Evolutionary conservation across 106 monocot species (phyloP).

Genomic region (Dioscorea alata): DNA sequence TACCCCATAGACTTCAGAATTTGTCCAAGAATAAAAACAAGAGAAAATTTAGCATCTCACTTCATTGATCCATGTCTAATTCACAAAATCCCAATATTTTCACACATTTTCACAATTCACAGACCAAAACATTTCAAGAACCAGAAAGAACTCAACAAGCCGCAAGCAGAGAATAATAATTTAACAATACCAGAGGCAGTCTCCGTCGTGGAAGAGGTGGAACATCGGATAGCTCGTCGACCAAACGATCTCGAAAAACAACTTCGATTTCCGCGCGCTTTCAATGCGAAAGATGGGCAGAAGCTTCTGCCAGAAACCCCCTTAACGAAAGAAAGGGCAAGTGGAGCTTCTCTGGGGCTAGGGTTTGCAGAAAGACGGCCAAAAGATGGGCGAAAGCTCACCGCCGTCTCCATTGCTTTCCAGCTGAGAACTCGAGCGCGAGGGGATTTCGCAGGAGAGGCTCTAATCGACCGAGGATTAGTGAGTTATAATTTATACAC

Average conservation of each 20-base stretch:
- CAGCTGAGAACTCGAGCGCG: conserved; percentile 4
- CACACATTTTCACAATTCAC: no score
- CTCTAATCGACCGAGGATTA: conserved; percentile 1
- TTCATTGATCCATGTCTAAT: no score
- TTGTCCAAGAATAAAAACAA: no score
- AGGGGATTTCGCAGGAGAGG: conserved; percentile 10
- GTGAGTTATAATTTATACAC: background rate
- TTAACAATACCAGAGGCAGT: conserved; percentile 34
- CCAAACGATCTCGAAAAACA: background rate
- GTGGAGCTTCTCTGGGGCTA: background rate
- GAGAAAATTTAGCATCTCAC: no score
- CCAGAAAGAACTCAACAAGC: no score
- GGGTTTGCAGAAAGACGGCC: background rate
- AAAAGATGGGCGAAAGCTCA: conserved; percentile 12
- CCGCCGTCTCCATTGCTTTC: conserved; percentile 34
- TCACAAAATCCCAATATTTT: no score
- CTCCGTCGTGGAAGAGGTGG: conserved; percentile 35
- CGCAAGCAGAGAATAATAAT: background rate
- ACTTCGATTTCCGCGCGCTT: background rate
- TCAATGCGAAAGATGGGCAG: background rate
- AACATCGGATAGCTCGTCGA: conserved; percentile 26
- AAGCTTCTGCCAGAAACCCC: conserved; percentile 17
- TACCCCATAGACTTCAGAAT: no score
- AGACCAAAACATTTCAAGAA: no score
- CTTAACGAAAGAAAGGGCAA: conserved; percentile 1